phyloP scores from a whole-genome alignment of 768 basidiomycete species.

The Lyophyllum semitale region DNA sequence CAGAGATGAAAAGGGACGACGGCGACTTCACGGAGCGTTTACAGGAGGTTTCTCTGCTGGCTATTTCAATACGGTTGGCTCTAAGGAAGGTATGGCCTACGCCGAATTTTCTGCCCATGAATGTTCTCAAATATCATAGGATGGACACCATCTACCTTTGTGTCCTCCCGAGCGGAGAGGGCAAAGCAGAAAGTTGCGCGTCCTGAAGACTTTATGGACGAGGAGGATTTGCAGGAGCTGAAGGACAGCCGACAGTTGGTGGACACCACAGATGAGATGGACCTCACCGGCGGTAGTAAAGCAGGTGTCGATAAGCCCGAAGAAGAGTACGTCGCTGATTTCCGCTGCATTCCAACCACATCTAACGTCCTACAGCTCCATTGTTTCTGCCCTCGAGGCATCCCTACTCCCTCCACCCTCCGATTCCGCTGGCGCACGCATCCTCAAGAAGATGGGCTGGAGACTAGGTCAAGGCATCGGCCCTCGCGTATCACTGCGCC shows the following conservation, averaged over 20 bases:
- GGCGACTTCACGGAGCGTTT: conserved; percentile 96
- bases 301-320: conserved; percentile 45
- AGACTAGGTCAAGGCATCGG: conserved; percentile 90
- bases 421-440: conserved; percentile 80
- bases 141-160: conserved; percentile 93
- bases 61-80: conserved; percentile 95
- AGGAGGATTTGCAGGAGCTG: conserved; percentile 89
- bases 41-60: conserved; percentile 98
- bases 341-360: conserved; percentile 1
- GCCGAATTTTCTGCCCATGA: not conserved
- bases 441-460: conserved; percentile 97
- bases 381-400: conserved; percentile 61
- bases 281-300: conserved; percentile 59
- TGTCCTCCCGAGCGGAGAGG: conserved; percentile 82
- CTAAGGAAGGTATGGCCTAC: conserved; percentile 79
- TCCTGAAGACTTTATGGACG: conserved; percentile 98
- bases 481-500: conserved; percentile 77
- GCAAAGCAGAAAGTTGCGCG: conserved; percentile 60
- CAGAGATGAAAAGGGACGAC: conserved; percentile 88
- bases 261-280: conserved; percentile 80
- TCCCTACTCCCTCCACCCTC: conserved; percentile 74
- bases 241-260: conserved; percentile 74
- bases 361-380: conserved; percentile 44
- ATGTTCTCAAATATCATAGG: conserved; percentile 47
- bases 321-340: conserved; percentile 50